Evolutionary conservation across 192 early-diverging fungal genomes (phyloP).

Genomic region (Entomortierella lignicola): DNA sequence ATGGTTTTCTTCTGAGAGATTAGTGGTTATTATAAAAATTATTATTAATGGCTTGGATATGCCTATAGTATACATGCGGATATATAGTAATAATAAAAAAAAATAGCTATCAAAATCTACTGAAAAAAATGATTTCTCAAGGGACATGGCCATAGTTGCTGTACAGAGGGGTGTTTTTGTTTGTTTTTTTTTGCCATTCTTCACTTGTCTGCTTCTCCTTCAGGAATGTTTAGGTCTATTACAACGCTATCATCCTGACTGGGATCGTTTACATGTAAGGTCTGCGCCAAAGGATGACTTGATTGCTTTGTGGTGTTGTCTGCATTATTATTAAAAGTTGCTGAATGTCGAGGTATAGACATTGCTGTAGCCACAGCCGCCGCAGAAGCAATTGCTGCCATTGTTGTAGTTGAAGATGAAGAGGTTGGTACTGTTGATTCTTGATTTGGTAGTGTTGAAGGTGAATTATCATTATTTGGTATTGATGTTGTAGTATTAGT

Average conservation of each 20-base stretch:
- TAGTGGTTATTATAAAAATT: too few species aligned
- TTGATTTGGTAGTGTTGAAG: neutral
- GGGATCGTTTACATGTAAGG: slow-evolving; percentile 5
- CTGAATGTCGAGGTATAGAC: slow-evolving; percentile 20
- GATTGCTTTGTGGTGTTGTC: too few species aligned
- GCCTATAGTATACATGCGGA: too few species aligned
- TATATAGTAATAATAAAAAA: too few species aligned
- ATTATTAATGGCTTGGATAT: too few species aligned
- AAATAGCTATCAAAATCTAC: too few species aligned
- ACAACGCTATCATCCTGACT: neutral
- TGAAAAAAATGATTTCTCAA: too few species aligned
- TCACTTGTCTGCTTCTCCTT: neutral
- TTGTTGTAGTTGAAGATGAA: slow-evolving; percentile 7
- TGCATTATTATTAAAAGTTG: neutral
- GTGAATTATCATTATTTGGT: neutral
- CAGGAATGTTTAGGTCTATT: neutral
- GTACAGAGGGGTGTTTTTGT: neutral
- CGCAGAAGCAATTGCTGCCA: slow-evolving; percentile 30
- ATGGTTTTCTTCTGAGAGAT: too few species aligned
- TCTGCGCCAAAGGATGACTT: slow-evolving; percentile 16
- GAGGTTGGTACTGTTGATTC: neutral
- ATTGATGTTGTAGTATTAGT: neutral
- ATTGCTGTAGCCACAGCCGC: slow-evolving; percentile 33
- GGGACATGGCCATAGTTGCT: too few species aligned
- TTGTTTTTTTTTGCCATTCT: neutral